A percentile compares a stretch with the other conserved stretches of the same genome.
These are phyloP conservation scores for Ocimum tenuiflorum DNA, from an alignment of 257 asterid species.

Conservation along the genomic window DNA sequence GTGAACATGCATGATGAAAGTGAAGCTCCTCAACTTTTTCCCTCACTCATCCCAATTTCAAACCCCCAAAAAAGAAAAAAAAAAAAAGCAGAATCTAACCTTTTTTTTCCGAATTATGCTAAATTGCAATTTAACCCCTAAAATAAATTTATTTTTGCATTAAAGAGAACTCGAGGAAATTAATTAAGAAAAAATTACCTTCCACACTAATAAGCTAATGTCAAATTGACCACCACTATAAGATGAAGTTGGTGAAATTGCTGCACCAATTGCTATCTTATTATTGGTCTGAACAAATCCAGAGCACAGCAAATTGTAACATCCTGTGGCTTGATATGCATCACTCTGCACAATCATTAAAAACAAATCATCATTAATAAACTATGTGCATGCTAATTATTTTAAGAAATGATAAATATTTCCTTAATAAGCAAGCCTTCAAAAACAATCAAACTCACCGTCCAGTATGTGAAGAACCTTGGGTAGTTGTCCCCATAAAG, in stretches of 20 bases:
- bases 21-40: background rate
- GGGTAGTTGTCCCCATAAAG: constrained; percentile 83
- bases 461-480: constrained; percentile 90
- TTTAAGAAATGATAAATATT: too few relatives aligned
- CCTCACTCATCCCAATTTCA: background rate
- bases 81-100: background rate
- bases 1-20: background rate
- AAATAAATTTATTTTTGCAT: too few relatives aligned
- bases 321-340: background rate
- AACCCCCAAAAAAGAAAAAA: background rate
- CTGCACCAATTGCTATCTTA: background rate
- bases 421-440: too few relatives aligned
- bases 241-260: background rate
- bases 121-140: too few relatives aligned
- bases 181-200: background rate
- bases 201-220: background rate
- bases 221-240: background rate
- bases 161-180: background rate
- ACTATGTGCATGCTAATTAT: too few relatives aligned
- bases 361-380: too few relatives aligned
- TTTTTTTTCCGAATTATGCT: too few relatives aligned
- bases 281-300: background rate
- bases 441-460: constrained; percentile 73
- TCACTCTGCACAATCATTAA: background rate
- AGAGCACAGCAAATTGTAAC: background rate